Evolutionary conservation across 108 stramenopile genomes (phyloP).

Genomic region (Nitzschia sp.): DNA sequence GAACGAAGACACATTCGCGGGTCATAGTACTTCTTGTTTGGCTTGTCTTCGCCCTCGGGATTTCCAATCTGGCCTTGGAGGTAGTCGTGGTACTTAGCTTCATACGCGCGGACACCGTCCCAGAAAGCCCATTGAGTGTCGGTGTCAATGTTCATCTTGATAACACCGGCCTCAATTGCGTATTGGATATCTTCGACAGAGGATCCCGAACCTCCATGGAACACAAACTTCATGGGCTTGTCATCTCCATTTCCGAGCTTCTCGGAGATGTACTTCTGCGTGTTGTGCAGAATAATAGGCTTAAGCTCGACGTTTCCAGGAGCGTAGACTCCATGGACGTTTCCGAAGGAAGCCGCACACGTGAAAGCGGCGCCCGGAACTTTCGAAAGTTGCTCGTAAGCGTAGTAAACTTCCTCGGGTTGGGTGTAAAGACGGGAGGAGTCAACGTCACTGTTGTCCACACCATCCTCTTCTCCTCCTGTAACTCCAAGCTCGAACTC

Average conservation of each 20-base stretch:
- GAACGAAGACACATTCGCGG: slow-evolving; percentile 85
- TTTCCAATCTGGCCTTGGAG: slow-evolving; percentile 96
- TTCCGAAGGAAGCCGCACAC: slow-evolving; percentile 93
- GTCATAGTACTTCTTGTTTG: slow-evolving; percentile 99
- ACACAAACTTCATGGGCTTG: slow-evolving; percentile 94
- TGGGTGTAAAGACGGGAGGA: slow-evolving; percentile 93
- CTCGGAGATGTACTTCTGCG: slow-evolving; percentile 90
- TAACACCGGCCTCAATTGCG: slow-evolving; percentile 90
- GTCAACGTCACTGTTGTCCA: slow-evolving; percentile 93
- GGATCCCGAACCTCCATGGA: slow-evolving; percentile 97
- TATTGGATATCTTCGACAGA: slow-evolving; percentile 89
- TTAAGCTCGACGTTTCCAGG: slow-evolving; percentile 95
- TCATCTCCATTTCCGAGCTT: slow-evolving; percentile 88
- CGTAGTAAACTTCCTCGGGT: slow-evolving; percentile 92
- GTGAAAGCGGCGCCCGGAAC: slow-evolving; percentile 82
- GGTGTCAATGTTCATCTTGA: slow-evolving; percentile 99
- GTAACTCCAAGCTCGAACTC: slow-evolving; percentile 98
- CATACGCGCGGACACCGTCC: slow-evolving; percentile 89
- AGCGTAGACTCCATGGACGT: slow-evolving; percentile 96
- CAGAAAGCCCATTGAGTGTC: slow-evolving; percentile 98
- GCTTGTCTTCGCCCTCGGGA: slow-evolving; percentile 94
- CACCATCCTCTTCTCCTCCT: slow-evolving; percentile 97
- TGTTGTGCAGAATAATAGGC: slow-evolving; percentile 91
- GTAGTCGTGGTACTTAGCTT: slow-evolving; percentile 92
- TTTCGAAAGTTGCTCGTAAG: slow-evolving; percentile 88